phyloP scores from a whole-genome alignment of 1,284 basidiomycete genomes.

The Ganoderma sinense region DNA sequence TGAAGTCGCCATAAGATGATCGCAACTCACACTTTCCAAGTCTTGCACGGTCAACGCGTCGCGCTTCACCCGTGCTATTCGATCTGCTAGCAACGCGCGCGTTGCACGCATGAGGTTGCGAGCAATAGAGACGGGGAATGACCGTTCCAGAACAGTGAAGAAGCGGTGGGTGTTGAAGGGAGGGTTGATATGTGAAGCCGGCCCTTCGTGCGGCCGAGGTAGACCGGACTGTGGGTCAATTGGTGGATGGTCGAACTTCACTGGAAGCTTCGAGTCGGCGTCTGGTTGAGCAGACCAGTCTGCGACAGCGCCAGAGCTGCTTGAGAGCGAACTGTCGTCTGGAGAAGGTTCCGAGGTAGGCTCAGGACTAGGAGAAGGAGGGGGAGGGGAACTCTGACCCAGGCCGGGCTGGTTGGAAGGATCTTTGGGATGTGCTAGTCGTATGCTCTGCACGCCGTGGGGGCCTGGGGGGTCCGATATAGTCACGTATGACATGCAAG shows the following conservation, averaged over 20 bases:
- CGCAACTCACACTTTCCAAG: slow-evolving; percentile 83
- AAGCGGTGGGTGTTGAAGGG: slow-evolving; percentile 57
- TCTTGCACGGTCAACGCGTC: slow-evolving; percentile 87
- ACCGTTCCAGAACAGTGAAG: slow-evolving; percentile 70
- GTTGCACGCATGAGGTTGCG: slow-evolving; percentile 89
- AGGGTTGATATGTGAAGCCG: slow-evolving; percentile 41
- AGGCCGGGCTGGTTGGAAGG: slow-evolving; percentile 31
- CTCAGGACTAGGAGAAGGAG: slow-evolving; percentile 13
- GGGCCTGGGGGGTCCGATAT: slow-evolving; percentile 34
- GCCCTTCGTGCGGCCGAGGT: slow-evolving; percentile 31
- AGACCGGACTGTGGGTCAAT: slow-evolving; percentile 30
- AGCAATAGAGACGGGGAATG: slow-evolving; percentile 75
- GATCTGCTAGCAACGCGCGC: slow-evolving; percentile 79
- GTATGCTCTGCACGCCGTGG: slow-evolving; percentile 30
- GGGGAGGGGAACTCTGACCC: slow-evolving; percentile 10
- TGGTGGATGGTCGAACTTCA: slow-evolving; percentile 27
- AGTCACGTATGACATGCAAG: slow-evolving; percentile 23
- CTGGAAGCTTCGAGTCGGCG: slow-evolving; percentile 21
- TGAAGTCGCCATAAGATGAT: background rate
- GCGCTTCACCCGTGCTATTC: slow-evolving; percentile 76
- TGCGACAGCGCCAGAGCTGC: background rate
- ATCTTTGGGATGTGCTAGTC: slow-evolving; percentile 43
- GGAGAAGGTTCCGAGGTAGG: slow-evolving; percentile 1
- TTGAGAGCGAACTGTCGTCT: background rate
- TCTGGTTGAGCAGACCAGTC: background rate